These are phyloP conservation scores for Cornus florida DNA, from an alignment of 148 eudicot genomes.

Conservation along the genomic window DNA sequence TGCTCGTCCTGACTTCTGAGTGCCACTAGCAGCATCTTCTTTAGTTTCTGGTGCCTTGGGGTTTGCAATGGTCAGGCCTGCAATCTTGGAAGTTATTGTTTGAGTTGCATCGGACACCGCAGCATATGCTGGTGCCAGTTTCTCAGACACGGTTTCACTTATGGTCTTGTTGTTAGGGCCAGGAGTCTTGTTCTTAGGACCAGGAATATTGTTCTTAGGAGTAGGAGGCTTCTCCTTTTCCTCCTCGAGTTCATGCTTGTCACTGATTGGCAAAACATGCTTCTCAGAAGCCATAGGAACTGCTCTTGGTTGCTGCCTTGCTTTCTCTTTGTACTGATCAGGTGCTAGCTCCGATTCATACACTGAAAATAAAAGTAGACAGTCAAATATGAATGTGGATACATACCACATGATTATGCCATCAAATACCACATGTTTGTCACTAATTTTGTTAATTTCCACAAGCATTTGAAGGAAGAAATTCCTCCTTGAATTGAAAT, in stretches of 20 bases:
- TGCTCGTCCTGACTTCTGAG: neutral
- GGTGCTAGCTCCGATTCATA: conserved; percentile 60
- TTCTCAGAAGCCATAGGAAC: conserved; percentile 32
- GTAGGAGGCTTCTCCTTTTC: conserved; percentile 11
- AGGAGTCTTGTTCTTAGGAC: neutral
- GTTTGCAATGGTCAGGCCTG: conserved; percentile 30
- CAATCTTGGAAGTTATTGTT: conserved; percentile 41
- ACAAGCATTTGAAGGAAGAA: too few species aligned
- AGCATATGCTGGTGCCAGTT: conserved; percentile 43
- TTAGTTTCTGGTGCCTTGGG: conserved; percentile 8
- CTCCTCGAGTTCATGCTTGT: conserved; percentile 15
- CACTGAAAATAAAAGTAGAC: conserved; percentile 37
- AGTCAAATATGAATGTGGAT: neutral
- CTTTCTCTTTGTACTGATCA: conserved; percentile 35
- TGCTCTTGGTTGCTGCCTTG: conserved; percentile 45
- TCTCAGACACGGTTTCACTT: conserved; percentile 37
- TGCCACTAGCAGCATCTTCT: neutral
- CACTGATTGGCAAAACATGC: conserved; percentile 25
- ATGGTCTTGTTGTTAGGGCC: conserved; percentile 14
- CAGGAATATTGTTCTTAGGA: neutral
- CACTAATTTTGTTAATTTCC: too few species aligned
- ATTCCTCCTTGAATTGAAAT: too few species aligned
- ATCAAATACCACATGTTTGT: too few species aligned
- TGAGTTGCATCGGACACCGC: conserved; percentile 48
- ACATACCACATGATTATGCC: too few species aligned